Evolutionary conservation across 139 green algal genomes (phyloP).

Genomic region (Chlorella sp.): DNA sequence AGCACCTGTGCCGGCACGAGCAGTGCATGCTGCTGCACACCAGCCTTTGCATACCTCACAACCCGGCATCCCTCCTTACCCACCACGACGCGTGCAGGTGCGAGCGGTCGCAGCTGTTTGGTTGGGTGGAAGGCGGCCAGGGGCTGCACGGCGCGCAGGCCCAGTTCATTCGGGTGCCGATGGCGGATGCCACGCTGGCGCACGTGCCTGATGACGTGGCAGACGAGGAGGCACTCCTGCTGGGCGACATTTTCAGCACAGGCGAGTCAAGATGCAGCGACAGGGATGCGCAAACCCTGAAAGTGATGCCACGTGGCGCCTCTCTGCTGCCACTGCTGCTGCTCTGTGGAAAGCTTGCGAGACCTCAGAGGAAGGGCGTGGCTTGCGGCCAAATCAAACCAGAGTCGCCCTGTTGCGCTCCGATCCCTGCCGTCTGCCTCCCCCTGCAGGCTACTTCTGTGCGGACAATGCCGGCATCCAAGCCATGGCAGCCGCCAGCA

Average conservation of each 20-base stretch:
- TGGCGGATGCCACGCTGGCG: slow-evolving; percentile 66
- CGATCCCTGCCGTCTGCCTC: too few species aligned
- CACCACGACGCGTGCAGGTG: slow-evolving; percentile 10
- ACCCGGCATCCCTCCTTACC: not conserved
- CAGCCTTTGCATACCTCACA: not conserved
- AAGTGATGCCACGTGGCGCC: too few species aligned
- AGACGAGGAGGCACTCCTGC: slow-evolving; percentile 62
- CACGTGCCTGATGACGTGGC: slow-evolving; percentile 53
- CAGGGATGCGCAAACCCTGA: too few species aligned
- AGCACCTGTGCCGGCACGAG: not conserved
- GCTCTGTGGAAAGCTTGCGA: too few species aligned
- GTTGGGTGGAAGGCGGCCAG: slow-evolving; percentile 52
- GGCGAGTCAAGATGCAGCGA: not conserved
- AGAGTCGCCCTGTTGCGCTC: too few species aligned
- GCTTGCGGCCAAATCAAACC: too few species aligned
- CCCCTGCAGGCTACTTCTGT: slow-evolving; percentile 26
- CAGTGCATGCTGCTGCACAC: not conserved
- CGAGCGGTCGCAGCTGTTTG: slow-evolving; percentile 55
- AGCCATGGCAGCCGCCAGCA: not conserved
- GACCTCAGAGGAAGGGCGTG: too few species aligned
- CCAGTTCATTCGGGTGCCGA: slow-evolving; percentile 59
- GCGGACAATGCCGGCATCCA: slow-evolving; percentile 34
- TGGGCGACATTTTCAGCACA: slow-evolving; percentile 54
- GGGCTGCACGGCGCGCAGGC: slow-evolving; percentile 72
- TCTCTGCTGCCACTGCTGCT: too few species aligned